Conservation (phyloP, 2,329 filamentous ascomycete genomes). For the Mariannaea elegans region DNA sequence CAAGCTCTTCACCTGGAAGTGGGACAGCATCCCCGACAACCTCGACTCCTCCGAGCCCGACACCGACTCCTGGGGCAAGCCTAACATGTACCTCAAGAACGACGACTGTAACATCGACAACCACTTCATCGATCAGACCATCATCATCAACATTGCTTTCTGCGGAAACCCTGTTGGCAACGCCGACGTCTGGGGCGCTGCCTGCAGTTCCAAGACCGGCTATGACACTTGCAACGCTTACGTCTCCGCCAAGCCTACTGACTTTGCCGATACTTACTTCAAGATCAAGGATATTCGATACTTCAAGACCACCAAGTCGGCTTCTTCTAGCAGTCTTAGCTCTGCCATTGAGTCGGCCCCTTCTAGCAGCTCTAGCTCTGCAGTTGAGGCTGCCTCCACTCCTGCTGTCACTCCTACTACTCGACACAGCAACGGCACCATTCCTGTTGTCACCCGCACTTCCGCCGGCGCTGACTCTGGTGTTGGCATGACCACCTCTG, state of each 20-base stretch:
- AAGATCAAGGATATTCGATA: conserved; percentile 55
- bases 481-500: conserved; percentile 40
- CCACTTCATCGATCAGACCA: conserved; percentile 72
- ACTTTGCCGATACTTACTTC: conserved; percentile 52
- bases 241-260: conserved; percentile 47
- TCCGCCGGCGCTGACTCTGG: not conserved
- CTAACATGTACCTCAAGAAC: conserved; percentile 68
- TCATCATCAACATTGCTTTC: conserved; percentile 79
- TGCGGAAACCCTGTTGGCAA: conserved; percentile 74
- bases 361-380: not conserved
- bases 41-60: conserved; percentile 59
- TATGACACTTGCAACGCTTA: conserved; percentile 46
- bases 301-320: conserved; percentile 39
- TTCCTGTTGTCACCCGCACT: not conserved
- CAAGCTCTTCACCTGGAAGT: conserved; percentile 53
- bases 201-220: conserved; percentile 28
- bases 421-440: conserved; percentile 15
- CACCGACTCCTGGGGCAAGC: conserved; percentile 71
- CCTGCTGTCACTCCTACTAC: conserved; percentile 2
- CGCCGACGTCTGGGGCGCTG: conserved; percentile 19
- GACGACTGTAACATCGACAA: conserved; percentile 68
- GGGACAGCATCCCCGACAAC: conserved; percentile 45
- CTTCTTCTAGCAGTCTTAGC: conserved; percentile 3
- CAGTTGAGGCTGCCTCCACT: not conserved
- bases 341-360: conserved; percentile 28